Percentiles rank a stretch among this genome's conserved stretches.
Conservation (phyloP, 768 basidiomycete genomes). For the Cubamyces sp. region DNA sequence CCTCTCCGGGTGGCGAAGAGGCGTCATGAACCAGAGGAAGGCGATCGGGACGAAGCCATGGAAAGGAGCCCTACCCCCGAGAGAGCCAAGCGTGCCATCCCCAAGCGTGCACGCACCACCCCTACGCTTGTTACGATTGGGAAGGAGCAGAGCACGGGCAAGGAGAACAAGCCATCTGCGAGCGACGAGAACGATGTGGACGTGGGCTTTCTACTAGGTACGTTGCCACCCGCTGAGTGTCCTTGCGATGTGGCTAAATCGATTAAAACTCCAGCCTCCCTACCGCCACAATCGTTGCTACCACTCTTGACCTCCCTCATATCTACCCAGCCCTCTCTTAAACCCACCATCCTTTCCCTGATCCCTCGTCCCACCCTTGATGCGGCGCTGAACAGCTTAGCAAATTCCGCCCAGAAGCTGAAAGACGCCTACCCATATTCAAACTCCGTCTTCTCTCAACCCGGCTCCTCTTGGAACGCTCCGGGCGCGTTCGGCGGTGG, state of each 20-base stretch:
- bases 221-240: conserved; percentile 32
- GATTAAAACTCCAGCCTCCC: conserved; percentile 56
- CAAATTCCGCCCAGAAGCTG: conserved; percentile 70
- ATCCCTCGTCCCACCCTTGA: conserved; percentile 87
- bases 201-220: conserved; percentile 80
- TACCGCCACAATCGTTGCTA: conserved; percentile 77
- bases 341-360: conserved; percentile 69
- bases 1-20: conserved; percentile 58
- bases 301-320: conserved; percentile 74
- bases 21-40: conserved; percentile 71
- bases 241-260: conserved; percentile 20
- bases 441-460: conserved; percentile 43
- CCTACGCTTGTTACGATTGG: conserved; percentile 35
- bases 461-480: conserved; percentile 36
- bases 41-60: conserved; percentile 72
- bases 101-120: conserved; percentile 64
- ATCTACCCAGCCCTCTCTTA: conserved; percentile 68
- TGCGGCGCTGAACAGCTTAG: conserved; percentile 69
- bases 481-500: conserved; percentile 14
- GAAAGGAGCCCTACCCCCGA: conserved; percentile 87
- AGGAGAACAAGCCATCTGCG: conserved; percentile 50
- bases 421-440: conserved; percentile 87
- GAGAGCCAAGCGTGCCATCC: conserved; percentile 66
- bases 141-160: conserved; percentile 45
- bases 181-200: conserved; percentile 69